Evolutionary conservation across 2,329 filamentous ascomycete species (phyloP).

Genomic region (Septoria linicola): DNA sequence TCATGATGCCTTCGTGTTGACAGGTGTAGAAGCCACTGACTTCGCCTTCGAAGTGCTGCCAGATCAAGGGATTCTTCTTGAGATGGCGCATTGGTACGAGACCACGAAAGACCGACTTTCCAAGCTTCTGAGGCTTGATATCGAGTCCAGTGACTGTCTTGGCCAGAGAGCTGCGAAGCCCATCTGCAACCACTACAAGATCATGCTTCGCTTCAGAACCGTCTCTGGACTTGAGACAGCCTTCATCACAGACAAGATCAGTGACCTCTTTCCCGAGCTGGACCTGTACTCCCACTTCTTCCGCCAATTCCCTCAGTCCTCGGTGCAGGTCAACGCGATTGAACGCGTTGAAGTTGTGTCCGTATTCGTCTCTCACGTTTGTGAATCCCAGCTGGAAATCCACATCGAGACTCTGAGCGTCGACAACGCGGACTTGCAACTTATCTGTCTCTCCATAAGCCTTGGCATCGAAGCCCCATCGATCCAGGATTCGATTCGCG

Average conservation of each 20-base stretch:
- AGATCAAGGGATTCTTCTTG: conserved; percentile 12
- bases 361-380: conserved; percentile 15
- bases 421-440: conserved; percentile 4
- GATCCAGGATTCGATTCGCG: conserved; percentile 37
- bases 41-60: conserved; percentile 15
- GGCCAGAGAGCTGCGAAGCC: conserved; percentile 20
- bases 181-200: conserved; percentile 29
- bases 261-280: conserved; percentile 20
- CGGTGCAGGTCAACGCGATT: conserved; percentile 29
- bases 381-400: conserved; percentile 10
- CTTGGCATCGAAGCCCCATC: conserved; percentile 39
- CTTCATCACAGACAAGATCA: conserved; percentile 20
- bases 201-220: conserved; percentile 18
- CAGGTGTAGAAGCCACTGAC: conserved; percentile 14
- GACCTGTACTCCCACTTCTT: conserved; percentile 16
- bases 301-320: conserved; percentile 18
- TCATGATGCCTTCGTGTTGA: conserved; percentile 7
- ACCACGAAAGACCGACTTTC: conserved; percentile 20
- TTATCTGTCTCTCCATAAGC: conserved; percentile 23
- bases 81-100: conserved; percentile 17
- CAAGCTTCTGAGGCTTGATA: conserved; percentile 7
- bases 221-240: conserved; percentile 17
- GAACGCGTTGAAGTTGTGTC: conserved; percentile 23
- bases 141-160: conserved; percentile 8
- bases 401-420: conserved; percentile 14